A percentile compares a stretch with the other conserved stretches of the same genome.
phyloP scores from a whole-genome alignment of 495 filamentous ascomycete genomes.

The Oleoguttula mirabilis region DNA sequence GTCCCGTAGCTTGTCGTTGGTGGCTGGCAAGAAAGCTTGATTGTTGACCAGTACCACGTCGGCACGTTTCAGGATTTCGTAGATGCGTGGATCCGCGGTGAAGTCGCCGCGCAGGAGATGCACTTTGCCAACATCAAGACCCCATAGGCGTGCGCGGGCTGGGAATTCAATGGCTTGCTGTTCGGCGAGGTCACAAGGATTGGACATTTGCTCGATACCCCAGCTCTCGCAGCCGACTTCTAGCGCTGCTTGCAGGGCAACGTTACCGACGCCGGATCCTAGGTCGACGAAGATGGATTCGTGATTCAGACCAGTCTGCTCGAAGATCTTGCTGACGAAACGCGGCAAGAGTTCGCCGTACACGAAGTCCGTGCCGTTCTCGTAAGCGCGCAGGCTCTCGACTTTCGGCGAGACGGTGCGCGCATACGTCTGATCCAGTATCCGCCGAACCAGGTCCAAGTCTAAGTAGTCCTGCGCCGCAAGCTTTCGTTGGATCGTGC shows the following conservation, averaged over 20 bases:
- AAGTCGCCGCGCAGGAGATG: constrained; percentile 77
- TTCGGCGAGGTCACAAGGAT: constrained; percentile 23
- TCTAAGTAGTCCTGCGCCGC: constrained; percentile 50
- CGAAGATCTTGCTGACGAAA: constrained; percentile 70
- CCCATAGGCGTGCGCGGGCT: constrained; percentile 79
- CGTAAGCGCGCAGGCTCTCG: constrained; percentile 65
- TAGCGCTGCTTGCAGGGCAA: constrained; percentile 85
- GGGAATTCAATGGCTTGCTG: constrained; percentile 51
- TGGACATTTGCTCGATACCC: constrained; percentile 83
- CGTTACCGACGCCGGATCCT: constrained; percentile 90
- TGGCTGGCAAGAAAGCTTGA: constrained; percentile 74
- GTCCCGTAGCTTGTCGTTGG: constrained; percentile 75
- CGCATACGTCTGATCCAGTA: constrained; percentile 78
- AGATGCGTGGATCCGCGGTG: constrained; percentile 56
- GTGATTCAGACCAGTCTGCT: constrained; percentile 62
- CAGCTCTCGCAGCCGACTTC: constrained; percentile 90
- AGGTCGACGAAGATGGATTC: constrained; percentile 84
- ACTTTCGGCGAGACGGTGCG: constrained; percentile 85
- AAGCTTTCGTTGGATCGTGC: constrained; percentile 58
- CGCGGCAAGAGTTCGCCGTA: constrained; percentile 85
- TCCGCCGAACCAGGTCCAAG: constrained; percentile 60
- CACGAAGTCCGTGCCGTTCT: constrained; percentile 78
- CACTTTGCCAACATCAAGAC: constrained; percentile 65
- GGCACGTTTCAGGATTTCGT: constrained; percentile 60
- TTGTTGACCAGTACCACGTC: constrained; percentile 96